phyloP scores from a whole-genome alignment of 129 eudicot species.

The Daucus carota region DH1_v3.0 NC_030382.2:48296501-48297000 shows the following conservation, averaged over 20 bases:
- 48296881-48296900: slow-evolving; percentile 85
- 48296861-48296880: slow-evolving; percentile 84
- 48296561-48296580: slow-evolving; percentile 83
- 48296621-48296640: slow-evolving; percentile 38
- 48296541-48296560: slow-evolving; percentile 76
- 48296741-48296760: slow-evolving; percentile 88
- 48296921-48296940: slow-evolving; percentile 80
- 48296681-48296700: slow-evolving; percentile 25
- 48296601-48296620: slow-evolving; percentile 58
- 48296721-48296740: slow-evolving; percentile 91
- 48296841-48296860: slow-evolving; percentile 78
- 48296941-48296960: slow-evolving; percentile 81
- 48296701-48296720: slow-evolving; percentile 43
- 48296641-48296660: slow-evolving; percentile 15
- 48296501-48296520: slow-evolving; percentile 91
- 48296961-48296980: slow-evolving; percentile 87
- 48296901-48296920: slow-evolving; percentile 54
- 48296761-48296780: slow-evolving; percentile 96
- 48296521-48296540: slow-evolving; percentile 67
- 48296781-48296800: slow-evolving; percentile 71
- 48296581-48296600: slow-evolving; percentile 94
- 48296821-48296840: slow-evolving; percentile 65
- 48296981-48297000: slow-evolving; percentile 68
- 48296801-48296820: slow-evolving; percentile 61
- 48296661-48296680: slow-evolving; percentile 37